Evolutionary conservation across 148 eudicot species (phyloP).

Genomic region (Simmondsia chinensis): DNA sequence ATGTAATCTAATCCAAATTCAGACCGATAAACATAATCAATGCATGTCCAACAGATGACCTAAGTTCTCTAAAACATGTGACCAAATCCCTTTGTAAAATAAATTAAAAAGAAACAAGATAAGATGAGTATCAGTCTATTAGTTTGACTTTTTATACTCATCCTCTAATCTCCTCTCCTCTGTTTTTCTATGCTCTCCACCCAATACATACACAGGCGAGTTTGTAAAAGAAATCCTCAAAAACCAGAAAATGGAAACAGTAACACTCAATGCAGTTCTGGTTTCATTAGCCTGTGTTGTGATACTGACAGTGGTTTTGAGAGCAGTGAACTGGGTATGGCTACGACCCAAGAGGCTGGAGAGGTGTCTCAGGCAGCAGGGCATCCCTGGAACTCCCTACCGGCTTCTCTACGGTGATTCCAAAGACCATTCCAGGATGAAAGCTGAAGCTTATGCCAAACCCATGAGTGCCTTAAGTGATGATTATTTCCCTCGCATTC

Average conservation of each 20-base stretch:
- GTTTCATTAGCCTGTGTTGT: conserved; percentile 3
- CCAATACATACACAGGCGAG: too few species aligned
- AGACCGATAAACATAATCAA: too few species aligned
- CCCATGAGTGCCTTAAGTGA: conserved; percentile 12
- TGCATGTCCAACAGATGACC: too few species aligned
- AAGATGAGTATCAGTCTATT: too few species aligned
- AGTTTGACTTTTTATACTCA: too few species aligned
- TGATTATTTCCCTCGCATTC: conserved; percentile 8
- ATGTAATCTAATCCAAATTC: too few species aligned
- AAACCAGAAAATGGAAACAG: conserved; percentile 1
- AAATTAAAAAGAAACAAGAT: too few species aligned
- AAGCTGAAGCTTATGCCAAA: conserved; percentile 6
- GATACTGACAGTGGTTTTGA: conserved; percentile 9
- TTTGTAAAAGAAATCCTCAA: too few species aligned
- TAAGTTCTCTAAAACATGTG: too few species aligned
- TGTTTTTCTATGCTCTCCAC: too few species aligned
- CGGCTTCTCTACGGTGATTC: conserved; percentile 29
- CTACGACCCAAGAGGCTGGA: conserved; percentile 35
- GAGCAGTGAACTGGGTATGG: conserved; percentile 36
- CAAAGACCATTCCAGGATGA: conserved; percentile 19
- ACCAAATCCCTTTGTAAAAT: too few species aligned
- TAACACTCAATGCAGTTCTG: not conserved
- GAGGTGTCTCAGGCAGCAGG: conserved; percentile 31
- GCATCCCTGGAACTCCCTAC: conserved; percentile 36
- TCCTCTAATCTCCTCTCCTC: too few species aligned